Base-by-base conservation (phyloP, 306 rosid genomes). In the Quercus gilva region DNA sequence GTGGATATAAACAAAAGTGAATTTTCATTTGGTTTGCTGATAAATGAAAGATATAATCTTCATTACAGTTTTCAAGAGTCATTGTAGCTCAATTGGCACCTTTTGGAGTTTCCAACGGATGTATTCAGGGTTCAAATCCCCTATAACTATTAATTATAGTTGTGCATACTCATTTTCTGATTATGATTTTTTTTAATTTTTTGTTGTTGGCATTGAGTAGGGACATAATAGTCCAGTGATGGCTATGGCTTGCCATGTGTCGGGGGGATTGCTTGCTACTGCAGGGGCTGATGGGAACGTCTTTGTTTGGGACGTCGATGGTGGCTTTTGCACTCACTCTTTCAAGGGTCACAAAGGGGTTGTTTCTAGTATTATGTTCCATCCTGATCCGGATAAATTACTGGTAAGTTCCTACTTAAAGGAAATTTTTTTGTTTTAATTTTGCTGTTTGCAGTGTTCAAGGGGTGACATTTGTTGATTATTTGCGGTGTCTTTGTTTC, bases 181-280 rank as follows among this genome's bases (percentile, higher is more conserved):
- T 65, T 76, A 14, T 31, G n/a, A 13, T 23, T 79, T 55, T 6
- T 5, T 33, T 33, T 33, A 33, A 33, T 33, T 33, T 33, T 51
- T 55, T 13, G 29, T 53, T 61, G 31, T 71, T 69, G 69, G 14
- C 51, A 4, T 82, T 72, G 64, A 69, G n/a, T 73, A 92, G 99
- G 98, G 98, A 70, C 97, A 95, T 71, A 97, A 95, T 10, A 97
- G 98, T 82, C 98, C 98, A 0, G 94, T 92, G n/a, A 95, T 91
- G 99, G 91, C 86, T 57, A 92, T 95, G 98, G 84, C 89, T 6
- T 87, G 89, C 76, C 98, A 95, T 71, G 88, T 91, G 28, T 95
- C 98, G 6, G 98, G 98, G 13, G 99, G 99, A 25, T 78, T 92
- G 79, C 95, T 95, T 20, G 97, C 99, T 26, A 91, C 99, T 0